A percentile compares a stretch with the other conserved stretches of the same genome.
These are phyloP conservation scores for Elasticomyces elasticus DNA, from an alignment of 495 filamentous ascomycete genomes.

Conservation along the genomic window DNA sequence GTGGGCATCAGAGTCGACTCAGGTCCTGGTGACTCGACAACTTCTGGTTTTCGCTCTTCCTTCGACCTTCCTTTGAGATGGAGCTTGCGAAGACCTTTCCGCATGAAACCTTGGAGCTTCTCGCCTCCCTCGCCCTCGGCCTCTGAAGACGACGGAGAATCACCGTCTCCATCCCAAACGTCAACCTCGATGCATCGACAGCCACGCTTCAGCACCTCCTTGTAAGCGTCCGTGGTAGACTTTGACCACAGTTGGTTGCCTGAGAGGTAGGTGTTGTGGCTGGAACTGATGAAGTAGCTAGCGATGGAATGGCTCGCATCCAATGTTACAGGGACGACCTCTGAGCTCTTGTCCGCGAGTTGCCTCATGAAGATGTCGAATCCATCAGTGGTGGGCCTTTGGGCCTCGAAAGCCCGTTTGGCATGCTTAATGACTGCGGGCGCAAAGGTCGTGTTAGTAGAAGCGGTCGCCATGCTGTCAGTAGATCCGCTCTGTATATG, in stretches of 20 bases:
- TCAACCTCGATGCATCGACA: slow-evolving; percentile 93
- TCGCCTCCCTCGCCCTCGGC: slow-evolving; percentile 4
- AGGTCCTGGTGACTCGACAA: background rate
- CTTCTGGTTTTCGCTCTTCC: background rate
- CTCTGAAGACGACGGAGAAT: slow-evolving; percentile 13
- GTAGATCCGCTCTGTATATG: background rate
- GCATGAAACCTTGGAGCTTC: slow-evolving; percentile 23
- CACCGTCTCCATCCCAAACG: slow-evolving; percentile 75
- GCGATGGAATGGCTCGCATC: slow-evolving; percentile 51
- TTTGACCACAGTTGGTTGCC: slow-evolving; percentile 86
- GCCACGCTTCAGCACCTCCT: slow-evolving; percentile 65
- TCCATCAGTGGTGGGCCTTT: background rate
- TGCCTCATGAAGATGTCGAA: slow-evolving; percentile 13
- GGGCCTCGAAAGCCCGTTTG: slow-evolving; percentile 5
- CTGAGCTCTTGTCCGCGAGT: slow-evolving; percentile 1
- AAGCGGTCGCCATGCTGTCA: background rate
- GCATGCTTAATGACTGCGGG: slow-evolving; percentile 10
- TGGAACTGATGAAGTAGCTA: slow-evolving; percentile 84
- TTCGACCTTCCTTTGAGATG: background rate
- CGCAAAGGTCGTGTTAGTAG: background rate
- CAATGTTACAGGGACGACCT: slow-evolving; percentile 1
- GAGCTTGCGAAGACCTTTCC: slow-evolving; percentile 11
- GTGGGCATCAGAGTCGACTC: slow-evolving; percentile 29
- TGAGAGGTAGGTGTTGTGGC: slow-evolving; percentile 90
- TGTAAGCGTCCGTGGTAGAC: slow-evolving; percentile 72